phyloP scores from a whole-genome alignment of 1,284 basidiomycete genomes.

The Cutaneotrichosporon sp. region DNA sequence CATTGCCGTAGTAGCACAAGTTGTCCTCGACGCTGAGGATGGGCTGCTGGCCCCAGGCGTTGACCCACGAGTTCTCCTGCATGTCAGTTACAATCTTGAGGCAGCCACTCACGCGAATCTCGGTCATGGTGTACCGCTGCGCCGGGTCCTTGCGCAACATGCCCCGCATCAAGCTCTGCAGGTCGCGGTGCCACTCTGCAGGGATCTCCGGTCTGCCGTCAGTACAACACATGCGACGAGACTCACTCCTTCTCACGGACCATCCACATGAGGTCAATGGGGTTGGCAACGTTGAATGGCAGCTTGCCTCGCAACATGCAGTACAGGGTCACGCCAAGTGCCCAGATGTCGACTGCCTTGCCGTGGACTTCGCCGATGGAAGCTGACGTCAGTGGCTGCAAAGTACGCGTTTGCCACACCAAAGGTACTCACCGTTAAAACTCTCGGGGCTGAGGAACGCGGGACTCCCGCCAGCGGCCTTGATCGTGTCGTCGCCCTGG shows the following conservation, averaged over 20 bases:
- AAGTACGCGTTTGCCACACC: not conserved
- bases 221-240: not conserved
- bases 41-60: slow-evolving; percentile 43
- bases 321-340: slow-evolving; percentile 60
- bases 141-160: slow-evolving; percentile 54
- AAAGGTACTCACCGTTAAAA: slow-evolving; percentile 35
- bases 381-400: not conserved
- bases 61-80: slow-evolving; percentile 55
- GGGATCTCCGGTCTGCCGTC: slow-evolving; percentile 45
- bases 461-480: slow-evolving; percentile 57
- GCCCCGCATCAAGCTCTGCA: slow-evolving; percentile 47
- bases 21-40: slow-evolving; percentile 52
- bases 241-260: slow-evolving; percentile 56
- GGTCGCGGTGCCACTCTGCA: slow-evolving; percentile 44
- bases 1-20: slow-evolving; percentile 50
- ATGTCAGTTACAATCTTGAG: not conserved
- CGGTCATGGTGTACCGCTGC: slow-evolving; percentile 45
- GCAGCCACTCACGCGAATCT: slow-evolving; percentile 44
- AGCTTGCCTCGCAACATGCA: slow-evolving; percentile 59
- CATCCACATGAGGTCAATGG: slow-evolving; percentile 57
- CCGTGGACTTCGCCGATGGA: slow-evolving; percentile 50
- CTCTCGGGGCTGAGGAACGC: slow-evolving; percentile 62
- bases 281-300: slow-evolving; percentile 57
- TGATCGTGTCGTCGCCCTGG: slow-evolving; percentile 54
- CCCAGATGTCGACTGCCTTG: slow-evolving; percentile 60